Conservation (phyloP, 1,139 yeast genomes). For the Hemisphaericaspora subhashii region DNA sequence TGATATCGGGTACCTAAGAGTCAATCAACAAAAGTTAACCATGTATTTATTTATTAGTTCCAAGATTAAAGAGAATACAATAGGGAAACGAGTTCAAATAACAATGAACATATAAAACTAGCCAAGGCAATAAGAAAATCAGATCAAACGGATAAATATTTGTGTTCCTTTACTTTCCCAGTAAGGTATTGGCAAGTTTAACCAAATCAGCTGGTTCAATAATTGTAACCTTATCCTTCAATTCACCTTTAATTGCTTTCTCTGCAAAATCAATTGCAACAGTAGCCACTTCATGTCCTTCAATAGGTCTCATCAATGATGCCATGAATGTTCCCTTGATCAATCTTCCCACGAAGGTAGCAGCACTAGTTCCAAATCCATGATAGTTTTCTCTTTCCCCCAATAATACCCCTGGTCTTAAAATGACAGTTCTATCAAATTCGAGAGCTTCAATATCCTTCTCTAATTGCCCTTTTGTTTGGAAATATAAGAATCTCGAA, state of each 20-base stretch:
- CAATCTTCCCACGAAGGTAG: slow-evolving; percentile 26
- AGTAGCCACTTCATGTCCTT: slow-evolving; percentile 50
- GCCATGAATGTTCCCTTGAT: slow-evolving; percentile 37
- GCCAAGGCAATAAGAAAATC: no score
- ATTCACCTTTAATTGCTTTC: slow-evolving; percentile 12
- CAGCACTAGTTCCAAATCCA: slow-evolving; percentile 31
- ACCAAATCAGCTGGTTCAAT: slow-evolving; percentile 13
- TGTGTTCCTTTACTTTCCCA: neutral
- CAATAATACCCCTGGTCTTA: slow-evolving; percentile 68
- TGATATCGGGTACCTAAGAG: no score
- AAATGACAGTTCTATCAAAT: slow-evolving; percentile 65
- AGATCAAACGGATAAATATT: no score
- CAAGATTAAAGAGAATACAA: no score
- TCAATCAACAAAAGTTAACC: no score
- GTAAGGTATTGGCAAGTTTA: slow-evolving; percentile 6
- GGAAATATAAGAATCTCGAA: slow-evolving; percentile 57
- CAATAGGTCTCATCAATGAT: slow-evolving; percentile 36
- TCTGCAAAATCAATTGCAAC: slow-evolving; percentile 39
- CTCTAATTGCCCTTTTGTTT: slow-evolving; percentile 66
- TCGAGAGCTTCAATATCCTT: slow-evolving; percentile 54
- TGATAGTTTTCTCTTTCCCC: slow-evolving; percentile 55
- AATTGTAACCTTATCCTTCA: slow-evolving; percentile 14
- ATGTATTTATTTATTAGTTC: no score
- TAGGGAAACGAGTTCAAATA: no score
- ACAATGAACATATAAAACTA: no score